Conservation (phyloP, 2,329 filamentous ascomycete species). For the Diaporthe citrichinensis region DNA sequence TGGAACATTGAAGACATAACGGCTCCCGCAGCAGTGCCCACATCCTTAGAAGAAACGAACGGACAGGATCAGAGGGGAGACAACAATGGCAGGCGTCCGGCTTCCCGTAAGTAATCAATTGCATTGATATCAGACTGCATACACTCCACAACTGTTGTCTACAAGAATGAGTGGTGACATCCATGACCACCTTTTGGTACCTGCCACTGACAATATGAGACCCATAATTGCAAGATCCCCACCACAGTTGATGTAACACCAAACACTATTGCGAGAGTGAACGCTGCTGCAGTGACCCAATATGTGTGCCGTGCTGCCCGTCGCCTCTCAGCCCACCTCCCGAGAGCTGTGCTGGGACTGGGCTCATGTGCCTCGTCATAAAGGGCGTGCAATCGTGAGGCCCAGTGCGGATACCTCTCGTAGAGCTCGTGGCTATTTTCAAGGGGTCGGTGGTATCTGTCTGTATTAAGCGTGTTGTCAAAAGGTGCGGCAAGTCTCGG, state of each 20-base stretch:
- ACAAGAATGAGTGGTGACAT: no score
- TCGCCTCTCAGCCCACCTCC: neutral
- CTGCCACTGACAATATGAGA: constrained; percentile 12
- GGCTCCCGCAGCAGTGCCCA: no score
- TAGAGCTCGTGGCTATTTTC: neutral
- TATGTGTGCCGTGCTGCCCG: neutral
- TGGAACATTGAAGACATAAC: no score
- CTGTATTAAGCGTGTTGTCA: neutral
- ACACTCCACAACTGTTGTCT: no score
- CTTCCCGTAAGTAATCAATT: no score
- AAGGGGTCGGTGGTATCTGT: neutral
- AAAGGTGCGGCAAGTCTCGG: neutral
- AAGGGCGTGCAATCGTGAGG: neutral
- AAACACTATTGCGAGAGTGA: neutral
- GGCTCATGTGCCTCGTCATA: neutral
- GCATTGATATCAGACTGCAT: no score
- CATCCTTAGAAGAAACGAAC: no score
- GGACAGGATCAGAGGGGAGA: no score
- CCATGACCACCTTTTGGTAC: neutral
- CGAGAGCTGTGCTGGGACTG: neutral
- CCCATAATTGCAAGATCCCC: neutral
- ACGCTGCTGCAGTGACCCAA: neutral
- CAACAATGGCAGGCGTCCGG: no score
- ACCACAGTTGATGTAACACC: neutral
- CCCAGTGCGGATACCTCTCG: constrained; percentile 3